phyloP scores from a whole-genome alignment of 2,329 filamentous ascomycete genomes.

The Aspergillus pseudoterreus region DNA sequence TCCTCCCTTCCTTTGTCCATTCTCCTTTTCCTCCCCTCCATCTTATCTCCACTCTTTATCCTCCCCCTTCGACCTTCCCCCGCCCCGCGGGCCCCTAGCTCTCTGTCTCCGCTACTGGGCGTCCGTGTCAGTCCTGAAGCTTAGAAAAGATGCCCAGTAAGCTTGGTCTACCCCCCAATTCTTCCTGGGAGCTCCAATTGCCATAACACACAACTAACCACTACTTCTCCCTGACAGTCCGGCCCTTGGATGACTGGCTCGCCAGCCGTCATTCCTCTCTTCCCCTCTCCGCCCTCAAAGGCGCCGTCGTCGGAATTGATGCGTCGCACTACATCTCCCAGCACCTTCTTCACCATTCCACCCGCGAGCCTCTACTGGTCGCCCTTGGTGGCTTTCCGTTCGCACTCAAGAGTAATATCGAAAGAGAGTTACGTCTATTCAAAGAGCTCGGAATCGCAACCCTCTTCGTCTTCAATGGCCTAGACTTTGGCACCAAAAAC shows the following conservation, averaged over 20 bases:
- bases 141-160: constrained; percentile 36
- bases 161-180: constrained; percentile 13
- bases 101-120: constrained; percentile 22
- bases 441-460: constrained; percentile 67
- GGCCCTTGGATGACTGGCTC: constrained; percentile 56
- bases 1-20: neutral
- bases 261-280: constrained; percentile 53
- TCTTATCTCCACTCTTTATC: constrained; percentile 2
- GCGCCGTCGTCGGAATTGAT: constrained; percentile 76
- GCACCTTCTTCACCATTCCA: constrained; percentile 66
- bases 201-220: constrained; percentile 2
- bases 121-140: constrained; percentile 22
- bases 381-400: constrained; percentile 86
- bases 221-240: constrained; percentile 31
- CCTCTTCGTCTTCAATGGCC: constrained; percentile 87
- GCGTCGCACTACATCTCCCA: constrained; percentile 83
- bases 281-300: constrained; percentile 67
- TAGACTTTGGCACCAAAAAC: constrained; percentile 73
- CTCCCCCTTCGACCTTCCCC: constrained; percentile 6
- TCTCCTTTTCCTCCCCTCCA: neutral
- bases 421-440: constrained; percentile 71
- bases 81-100: constrained; percentile 22
- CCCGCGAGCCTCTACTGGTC: constrained; percentile 81
- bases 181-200: constrained; percentile 2
- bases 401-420: constrained; percentile 70